phyloP scores from a whole-genome alignment of 1,139 yeast species.

The Pichia cactophila region DNA sequence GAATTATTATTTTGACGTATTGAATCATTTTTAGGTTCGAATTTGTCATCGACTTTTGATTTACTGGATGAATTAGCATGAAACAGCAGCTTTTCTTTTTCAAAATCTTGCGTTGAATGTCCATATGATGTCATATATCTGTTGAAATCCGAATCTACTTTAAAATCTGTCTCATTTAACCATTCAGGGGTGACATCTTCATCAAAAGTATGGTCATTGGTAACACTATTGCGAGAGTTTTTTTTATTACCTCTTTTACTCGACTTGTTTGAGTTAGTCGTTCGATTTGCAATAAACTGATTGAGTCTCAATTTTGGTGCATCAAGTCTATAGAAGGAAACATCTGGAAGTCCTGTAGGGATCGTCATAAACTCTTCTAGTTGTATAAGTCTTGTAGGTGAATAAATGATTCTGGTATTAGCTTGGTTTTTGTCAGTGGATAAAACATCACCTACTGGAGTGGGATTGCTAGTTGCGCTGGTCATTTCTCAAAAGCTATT shows the following conservation, averaged over 20 bases:
- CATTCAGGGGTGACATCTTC: conserved; percentile 25
- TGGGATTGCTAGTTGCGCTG: background rate
- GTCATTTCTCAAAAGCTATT: background rate
- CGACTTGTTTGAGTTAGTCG: background rate
- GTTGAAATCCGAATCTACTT: conserved; percentile 23
- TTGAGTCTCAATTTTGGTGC: conserved; percentile 7
- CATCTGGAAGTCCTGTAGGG: conserved; percentile 17
- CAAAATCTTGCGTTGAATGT: conserved; percentile 25
- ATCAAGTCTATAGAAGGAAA: conserved; percentile 21
- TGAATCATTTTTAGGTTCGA: background rate
- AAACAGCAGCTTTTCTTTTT: conserved; percentile 21
- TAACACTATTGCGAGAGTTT: background rate
- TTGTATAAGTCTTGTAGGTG: conserved; percentile 14
- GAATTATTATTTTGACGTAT: background rate
- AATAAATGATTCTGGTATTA: conserved; percentile 9
- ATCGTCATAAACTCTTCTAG: conserved; percentile 13
- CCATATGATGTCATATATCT: conserved; percentile 19
- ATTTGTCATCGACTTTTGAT: background rate
- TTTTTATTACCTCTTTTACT: background rate
- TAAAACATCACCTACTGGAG: background rate
- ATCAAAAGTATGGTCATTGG: background rate
- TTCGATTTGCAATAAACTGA: conserved; percentile 7
- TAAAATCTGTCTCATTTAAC: conserved; percentile 26
- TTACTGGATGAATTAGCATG: conserved; percentile 8
- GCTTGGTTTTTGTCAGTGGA: background rate